Conservation (phyloP, 2,329 filamentous ascomycete species). For the Alternaria arbusti region DNA sequence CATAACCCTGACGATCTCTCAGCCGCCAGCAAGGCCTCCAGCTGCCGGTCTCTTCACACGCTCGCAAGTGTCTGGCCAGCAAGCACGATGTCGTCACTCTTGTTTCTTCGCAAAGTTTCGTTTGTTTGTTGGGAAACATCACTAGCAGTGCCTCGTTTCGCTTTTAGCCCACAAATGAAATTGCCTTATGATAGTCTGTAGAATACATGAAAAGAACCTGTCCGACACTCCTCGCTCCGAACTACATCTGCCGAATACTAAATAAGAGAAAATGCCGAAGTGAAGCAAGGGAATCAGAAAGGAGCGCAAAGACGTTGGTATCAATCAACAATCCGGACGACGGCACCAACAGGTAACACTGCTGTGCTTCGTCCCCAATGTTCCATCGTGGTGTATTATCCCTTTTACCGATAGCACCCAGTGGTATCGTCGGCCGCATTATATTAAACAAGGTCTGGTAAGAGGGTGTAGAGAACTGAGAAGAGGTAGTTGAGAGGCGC, state of each 20-base stretch:
- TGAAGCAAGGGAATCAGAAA: slow-evolving; percentile 42
- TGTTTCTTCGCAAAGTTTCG: background rate
- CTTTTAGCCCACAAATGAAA: slow-evolving; percentile 45
- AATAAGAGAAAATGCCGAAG: slow-evolving; percentile 46
- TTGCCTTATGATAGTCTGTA: slow-evolving; percentile 50
- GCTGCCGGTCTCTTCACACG: slow-evolving; percentile 12
- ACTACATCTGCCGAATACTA: slow-evolving; percentile 46
- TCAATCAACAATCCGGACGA: slow-evolving; percentile 53
- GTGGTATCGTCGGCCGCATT: slow-evolving; percentile 48
- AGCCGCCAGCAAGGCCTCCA: slow-evolving; percentile 24
- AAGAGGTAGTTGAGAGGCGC: slow-evolving; percentile 39
- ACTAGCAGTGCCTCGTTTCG: background rate
- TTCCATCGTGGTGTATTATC: slow-evolving; percentile 45
- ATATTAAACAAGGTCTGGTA: slow-evolving; percentile 51
- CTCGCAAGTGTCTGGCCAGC: slow-evolving; percentile 4
- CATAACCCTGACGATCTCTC: slow-evolving; percentile 39
- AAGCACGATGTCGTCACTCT: slow-evolving; percentile 14
- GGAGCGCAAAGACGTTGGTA: slow-evolving; percentile 53
- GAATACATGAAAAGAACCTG: slow-evolving; percentile 50
- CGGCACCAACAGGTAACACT: slow-evolving; percentile 44
- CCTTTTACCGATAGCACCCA: slow-evolving; percentile 49
- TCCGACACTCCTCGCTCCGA: slow-evolving; percentile 39
- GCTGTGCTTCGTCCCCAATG: slow-evolving; percentile 37
- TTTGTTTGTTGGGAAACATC: slow-evolving; percentile 2
- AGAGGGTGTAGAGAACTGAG: slow-evolving; percentile 46